Evolutionary conservation across 495 filamentous ascomycete genomes (phyloP), one percentile per base, ranked within the genome.

Genomic region (Jackrogersella multiformis): DNA sequence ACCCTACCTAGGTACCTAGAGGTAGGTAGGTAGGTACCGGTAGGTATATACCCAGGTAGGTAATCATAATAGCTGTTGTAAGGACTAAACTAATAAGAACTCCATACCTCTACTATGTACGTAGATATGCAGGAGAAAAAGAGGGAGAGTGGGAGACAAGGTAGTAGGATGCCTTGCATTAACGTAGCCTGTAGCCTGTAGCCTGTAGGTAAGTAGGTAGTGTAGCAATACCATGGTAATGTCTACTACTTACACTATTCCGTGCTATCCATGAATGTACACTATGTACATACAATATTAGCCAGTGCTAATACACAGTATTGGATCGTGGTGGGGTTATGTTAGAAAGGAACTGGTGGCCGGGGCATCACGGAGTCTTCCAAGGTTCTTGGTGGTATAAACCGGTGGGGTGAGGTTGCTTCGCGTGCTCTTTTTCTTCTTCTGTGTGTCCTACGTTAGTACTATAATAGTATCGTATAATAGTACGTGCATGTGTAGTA

Each of bases 401-500:
- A 35, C 45, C 56, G 16, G 66, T 69, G 66, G 66, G 15, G 66
- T 60, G 60, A 69, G 26, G 66, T 69, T 49, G 35, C 66, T 59
- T 69, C 36, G 55, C 10, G 7, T 45, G 21, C 46, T 41, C 21
- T 21, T 56, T 64, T 64, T 45, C 49, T 64, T 42, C 55, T 66
- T 41, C 21, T 21, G 51, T 64, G 60, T 45, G 56, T 64, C 49
- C 55, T 66, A 56, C 18, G 15, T 13, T 67, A 26, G 52, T 36
- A 46, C 42, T 44, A 44, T 44, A 16, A 23, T n/a, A n/a, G n/a
- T n/a, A n/a, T n/a, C n/a, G n/a, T n/a, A n/a, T n/a, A n/a, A n/a
- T n/a, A n/a, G n/a, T n/a, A n/a, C n/a, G n/a, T n/a, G n/a, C n/a
- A n/a, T n/a, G n/a, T n/a, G n/a, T n/a, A n/a, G 26, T 66, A 56